Base-by-base conservation (phyloP, 352 stramenopile species). In the Phytophthora europaea region DNA sequence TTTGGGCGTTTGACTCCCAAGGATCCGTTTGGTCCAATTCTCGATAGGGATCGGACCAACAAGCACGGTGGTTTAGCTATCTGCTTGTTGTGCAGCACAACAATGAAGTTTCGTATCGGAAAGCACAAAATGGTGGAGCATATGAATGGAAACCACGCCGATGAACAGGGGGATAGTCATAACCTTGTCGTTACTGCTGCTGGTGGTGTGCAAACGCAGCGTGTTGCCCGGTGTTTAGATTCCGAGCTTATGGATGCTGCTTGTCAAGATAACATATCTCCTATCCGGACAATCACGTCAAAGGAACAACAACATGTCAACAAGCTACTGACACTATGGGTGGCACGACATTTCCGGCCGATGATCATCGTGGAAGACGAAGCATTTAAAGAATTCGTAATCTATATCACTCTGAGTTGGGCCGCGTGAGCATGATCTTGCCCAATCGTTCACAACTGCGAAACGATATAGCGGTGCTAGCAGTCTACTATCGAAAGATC, bases 361-460 rank as follows among this genome's bases (percentile, higher is more conserved):
- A 58, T 65, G 43, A 1, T 69, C 3, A 65, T 69, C 6, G 59
- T 69, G 7, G 40, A 69, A 43, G 67, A 74, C n/a, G 43, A 16
- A 23, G 59, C n/a, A 1, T 74, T 65, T 33, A 50, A 61, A 9
- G 59, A 48, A 12, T 74, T 74, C 53, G 47, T 65, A 1, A 9
- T 16, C 1, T 74, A 65, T 51, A 65, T 69, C 48, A 69, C 53
- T 4, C 38, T 10, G 34, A 50, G 4, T 22, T 74, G 23, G 48
- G 60, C 0, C 15, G 28, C 8, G 47, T 74, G 3, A 47, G 50
- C 0, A 8, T 74, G 18, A 12, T 6, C 1, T 23, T 74, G 6
- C 52, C 60, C 5, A 60, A 65, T 31, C 38, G 60, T 1, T 47
- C 59, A 12, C 50, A 69, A n/a, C 18, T 74, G 3, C 47, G 59